Evolutionary conservation across 495 filamentous ascomycete species (phyloP), one percentile per base, ranked within the genome.

Genomic region (Neurospora sublineolata): DNA sequence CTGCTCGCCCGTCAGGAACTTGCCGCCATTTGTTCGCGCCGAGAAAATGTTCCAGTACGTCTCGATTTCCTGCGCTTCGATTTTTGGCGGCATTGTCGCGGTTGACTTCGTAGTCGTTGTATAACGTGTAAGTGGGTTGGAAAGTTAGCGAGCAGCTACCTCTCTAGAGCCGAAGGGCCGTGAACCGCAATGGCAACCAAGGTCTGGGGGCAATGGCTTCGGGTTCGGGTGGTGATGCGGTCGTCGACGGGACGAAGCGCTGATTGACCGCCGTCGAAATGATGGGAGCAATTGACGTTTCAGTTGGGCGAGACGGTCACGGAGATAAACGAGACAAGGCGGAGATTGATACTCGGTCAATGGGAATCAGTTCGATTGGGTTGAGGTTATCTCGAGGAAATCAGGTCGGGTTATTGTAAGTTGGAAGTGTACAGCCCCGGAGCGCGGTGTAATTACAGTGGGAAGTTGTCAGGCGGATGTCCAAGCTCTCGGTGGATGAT

Each of bases 11-110:
- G 91, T 95, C 41, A 99, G 86, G 81, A 90, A 92, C 77, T 90
- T 85, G 73, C 91, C 90, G 80, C 94, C 94, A 81, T 91, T 90
- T 72, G 89, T 86, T 70, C 97, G 86, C 41, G 93, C 89, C 70
- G 91, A 86, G 83, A 99, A 99, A 81, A 99, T 98, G 84, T 98
- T 97, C 95, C 95, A 99, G 83, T 98, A 99, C 71, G 94, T 93
- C 78, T 97, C 93, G 77, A 99, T 92, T 81, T 99, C 96, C 84
- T 92, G 91, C 79, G 95, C 90, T 77, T 97, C 94, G 80, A 98
- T 98, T 76, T 89, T 89, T 81, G 93, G 89, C 86, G 93, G 89
- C 81, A 82, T 88, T 77, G 73, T 75, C 73, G 67, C 46, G 70
- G 69, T 23, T 68, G 52, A 3, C 37, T 33, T 27, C 12, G 23